Conservation (phyloP, 768 basidiomycete species). For the Mycena floridula region DNA sequence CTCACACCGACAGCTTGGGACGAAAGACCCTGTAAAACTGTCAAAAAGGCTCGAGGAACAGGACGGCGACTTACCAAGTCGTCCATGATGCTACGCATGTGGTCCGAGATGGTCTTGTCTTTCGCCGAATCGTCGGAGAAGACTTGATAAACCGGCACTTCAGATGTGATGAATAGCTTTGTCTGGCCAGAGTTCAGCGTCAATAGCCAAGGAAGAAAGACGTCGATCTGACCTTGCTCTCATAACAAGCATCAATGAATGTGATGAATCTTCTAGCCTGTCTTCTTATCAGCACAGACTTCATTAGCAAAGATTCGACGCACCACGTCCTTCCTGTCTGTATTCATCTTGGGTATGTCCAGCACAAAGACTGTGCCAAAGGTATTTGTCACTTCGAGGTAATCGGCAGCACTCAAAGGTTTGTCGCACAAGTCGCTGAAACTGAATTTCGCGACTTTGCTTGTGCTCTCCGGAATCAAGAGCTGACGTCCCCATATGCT, state of each 20-base stretch:
- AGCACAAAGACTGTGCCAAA: constrained; percentile 87
- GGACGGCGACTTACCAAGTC: constrained; percentile 61
- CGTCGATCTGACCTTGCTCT: constrained; percentile 72
- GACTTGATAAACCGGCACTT: constrained; percentile 85
- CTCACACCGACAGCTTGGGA: constrained; percentile 71
- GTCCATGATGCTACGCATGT: constrained; percentile 93
- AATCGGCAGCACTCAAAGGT: constrained; percentile 92
- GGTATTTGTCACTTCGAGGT: constrained; percentile 84
- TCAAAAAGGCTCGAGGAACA: constrained; percentile 2
- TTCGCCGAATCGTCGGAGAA: constrained; percentile 69
- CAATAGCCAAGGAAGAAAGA: background rate
- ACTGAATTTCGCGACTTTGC: constrained; percentile 74
- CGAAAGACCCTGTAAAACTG: constrained; percentile 58
- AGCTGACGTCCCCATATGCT: constrained; percentile 90
- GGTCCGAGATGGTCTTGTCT: constrained; percentile 52
- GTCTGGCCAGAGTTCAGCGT: constrained; percentile 40
- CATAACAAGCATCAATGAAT: constrained; percentile 95
- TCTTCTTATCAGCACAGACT: constrained; percentile 1
- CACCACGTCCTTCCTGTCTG: constrained; percentile 84
- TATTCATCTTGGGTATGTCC: constrained; percentile 83
- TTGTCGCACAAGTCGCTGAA: constrained; percentile 85
- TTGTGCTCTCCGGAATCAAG: constrained; percentile 72
- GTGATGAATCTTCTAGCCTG: constrained; percentile 95
- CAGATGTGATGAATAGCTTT: constrained; percentile 86
- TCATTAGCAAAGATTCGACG: constrained; percentile 8